A percentile compares a stretch with the other conserved stretches of the same genome.
phyloP scores from a whole-genome alignment of 805 yeast species.

The Peterozyma xylosa region DNA sequence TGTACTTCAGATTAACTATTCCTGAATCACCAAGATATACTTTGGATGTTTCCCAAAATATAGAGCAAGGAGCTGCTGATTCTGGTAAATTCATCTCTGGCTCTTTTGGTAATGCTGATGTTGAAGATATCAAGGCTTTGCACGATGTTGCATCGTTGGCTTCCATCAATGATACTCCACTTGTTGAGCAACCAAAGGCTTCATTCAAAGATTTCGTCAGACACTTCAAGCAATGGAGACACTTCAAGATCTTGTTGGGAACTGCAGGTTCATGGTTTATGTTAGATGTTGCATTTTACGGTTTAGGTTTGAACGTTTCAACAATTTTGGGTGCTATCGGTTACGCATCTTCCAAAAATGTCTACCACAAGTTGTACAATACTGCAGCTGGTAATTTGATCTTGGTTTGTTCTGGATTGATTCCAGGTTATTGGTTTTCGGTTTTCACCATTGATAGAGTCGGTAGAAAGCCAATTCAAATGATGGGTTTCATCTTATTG shows the following conservation, averaged over 20 bases:
- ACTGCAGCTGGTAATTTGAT: slow-evolving; percentile 89
- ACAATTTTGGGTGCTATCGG: slow-evolving; percentile 77
- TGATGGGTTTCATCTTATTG: slow-evolving; percentile 65
- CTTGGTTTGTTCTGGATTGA: slow-evolving; percentile 88
- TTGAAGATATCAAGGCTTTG: slow-evolving; percentile 34
- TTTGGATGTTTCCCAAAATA: slow-evolving; percentile 61
- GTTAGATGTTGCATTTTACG: slow-evolving; percentile 87
- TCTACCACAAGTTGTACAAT: slow-evolving; percentile 65
- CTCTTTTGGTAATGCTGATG: slow-evolving; percentile 40
- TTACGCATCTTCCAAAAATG: slow-evolving; percentile 63
- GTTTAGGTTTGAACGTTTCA: slow-evolving; percentile 79
- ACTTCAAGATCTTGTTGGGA: slow-evolving; percentile 76
- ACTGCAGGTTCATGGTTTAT: slow-evolving; percentile 91
- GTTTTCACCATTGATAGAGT: slow-evolving; percentile 73
- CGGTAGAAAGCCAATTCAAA: slow-evolving; percentile 82
- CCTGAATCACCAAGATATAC: slow-evolving; percentile 94
- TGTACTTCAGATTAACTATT: slow-evolving; percentile 87
- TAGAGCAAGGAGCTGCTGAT: slow-evolving; percentile 51
- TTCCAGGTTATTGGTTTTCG: slow-evolving; percentile 89
- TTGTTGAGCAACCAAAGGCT: slow-evolving; percentile 67
- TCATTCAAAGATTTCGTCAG: slow-evolving; percentile 61
- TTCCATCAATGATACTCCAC: slow-evolving; percentile 12
- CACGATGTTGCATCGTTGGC: slow-evolving; percentile 27
- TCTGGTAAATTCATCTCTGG: slow-evolving; percentile 43
- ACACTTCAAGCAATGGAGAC: slow-evolving; percentile 83